These are phyloP conservation scores for Geotrichum phurueaensis DNA, from an alignment of 1,139 yeast genomes.

Conservation along the genomic window DNA sequence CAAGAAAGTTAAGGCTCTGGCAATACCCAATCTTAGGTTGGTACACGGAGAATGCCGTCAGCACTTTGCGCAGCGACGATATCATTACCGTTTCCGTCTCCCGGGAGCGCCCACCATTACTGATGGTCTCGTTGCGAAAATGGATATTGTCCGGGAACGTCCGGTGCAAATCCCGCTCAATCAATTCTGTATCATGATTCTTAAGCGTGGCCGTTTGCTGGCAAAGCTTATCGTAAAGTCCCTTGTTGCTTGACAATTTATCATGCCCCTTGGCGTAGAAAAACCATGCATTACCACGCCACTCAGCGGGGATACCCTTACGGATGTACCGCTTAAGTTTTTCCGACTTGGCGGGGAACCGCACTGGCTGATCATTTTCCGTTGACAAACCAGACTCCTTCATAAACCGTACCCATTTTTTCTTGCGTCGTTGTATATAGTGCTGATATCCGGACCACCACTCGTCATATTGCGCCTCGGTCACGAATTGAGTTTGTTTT, in stretches of 20 bases:
- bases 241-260: slow-evolving; percentile 57
- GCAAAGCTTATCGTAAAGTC: slow-evolving; percentile 65
- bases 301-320: slow-evolving; percentile 91
- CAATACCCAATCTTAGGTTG: slow-evolving; percentile 93
- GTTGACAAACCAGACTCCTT: slow-evolving; percentile 58
- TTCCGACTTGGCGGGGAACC: slow-evolving; percentile 82
- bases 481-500: slow-evolving; percentile 51
- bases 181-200: slow-evolving; percentile 73
- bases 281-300: slow-evolving; percentile 98
- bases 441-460: slow-evolving; percentile 73
- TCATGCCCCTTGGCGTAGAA: slow-evolving; percentile 91
- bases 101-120: not conserved
- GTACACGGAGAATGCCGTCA: slow-evolving; percentile 79
- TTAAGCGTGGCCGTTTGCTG: slow-evolving; percentile 39
- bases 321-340: slow-evolving; percentile 80
- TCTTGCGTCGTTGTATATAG: slow-evolving; percentile 56
- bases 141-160: slow-evolving; percentile 90
- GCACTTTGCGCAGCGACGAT: slow-evolving; percentile 67
- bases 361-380: slow-evolving; percentile 30
- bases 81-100: slow-evolving; percentile 56
- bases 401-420: slow-evolving; percentile 68
- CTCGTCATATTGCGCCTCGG: slow-evolving; percentile 53
- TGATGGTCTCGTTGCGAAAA: slow-evolving; percentile 39
- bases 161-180: slow-evolving; percentile 85
- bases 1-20: slow-evolving; percentile 86